Conservation (phyloP, 2,329 filamentous ascomycete genomes). For the Magnaporthales sp. region DNA sequence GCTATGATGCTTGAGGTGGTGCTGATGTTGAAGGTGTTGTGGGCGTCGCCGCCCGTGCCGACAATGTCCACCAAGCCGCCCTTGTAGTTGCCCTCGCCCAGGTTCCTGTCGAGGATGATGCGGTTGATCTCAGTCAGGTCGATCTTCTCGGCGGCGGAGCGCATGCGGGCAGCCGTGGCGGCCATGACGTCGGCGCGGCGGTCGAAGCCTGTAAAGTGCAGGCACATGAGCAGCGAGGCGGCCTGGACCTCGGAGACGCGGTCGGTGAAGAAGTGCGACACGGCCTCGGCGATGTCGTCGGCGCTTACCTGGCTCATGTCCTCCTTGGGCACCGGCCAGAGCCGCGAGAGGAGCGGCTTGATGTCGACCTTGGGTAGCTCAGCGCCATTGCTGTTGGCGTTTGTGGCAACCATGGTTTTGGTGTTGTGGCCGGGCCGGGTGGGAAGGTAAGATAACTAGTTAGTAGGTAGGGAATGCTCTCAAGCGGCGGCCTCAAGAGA, state of each 20-base stretch:
- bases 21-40: constrained; percentile 97
- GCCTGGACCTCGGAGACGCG: constrained; percentile 81
- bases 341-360: constrained; percentile 62
- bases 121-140: constrained; percentile 53
- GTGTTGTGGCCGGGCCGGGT: neutral
- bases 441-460: neutral
- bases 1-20: constrained; percentile 90
- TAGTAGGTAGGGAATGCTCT: neutral
- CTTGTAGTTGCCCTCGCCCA: constrained; percentile 63
- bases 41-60: constrained; percentile 89
- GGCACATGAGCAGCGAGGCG: constrained; percentile 75
- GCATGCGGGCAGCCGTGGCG: constrained; percentile 77
- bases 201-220: constrained; percentile 87
- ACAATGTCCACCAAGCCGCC: constrained; percentile 95
- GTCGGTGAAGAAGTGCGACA: constrained; percentile 76
- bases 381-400: neutral
- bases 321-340: constrained; percentile 51
- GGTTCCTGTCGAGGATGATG: constrained; percentile 51
- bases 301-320: constrained; percentile 48
- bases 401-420: neutral
- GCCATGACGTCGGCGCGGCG: constrained; percentile 77
- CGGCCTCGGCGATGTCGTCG: constrained; percentile 78
- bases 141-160: constrained; percentile 65
- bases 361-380: constrained; percentile 39
- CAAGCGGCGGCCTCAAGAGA: neutral